A percentile compares a stretch with the other conserved stretches of the same genome.
Evolutionary conservation across 805 yeast genomes (phyloP).

Genomic region (Yarrowia sp.): DNA sequence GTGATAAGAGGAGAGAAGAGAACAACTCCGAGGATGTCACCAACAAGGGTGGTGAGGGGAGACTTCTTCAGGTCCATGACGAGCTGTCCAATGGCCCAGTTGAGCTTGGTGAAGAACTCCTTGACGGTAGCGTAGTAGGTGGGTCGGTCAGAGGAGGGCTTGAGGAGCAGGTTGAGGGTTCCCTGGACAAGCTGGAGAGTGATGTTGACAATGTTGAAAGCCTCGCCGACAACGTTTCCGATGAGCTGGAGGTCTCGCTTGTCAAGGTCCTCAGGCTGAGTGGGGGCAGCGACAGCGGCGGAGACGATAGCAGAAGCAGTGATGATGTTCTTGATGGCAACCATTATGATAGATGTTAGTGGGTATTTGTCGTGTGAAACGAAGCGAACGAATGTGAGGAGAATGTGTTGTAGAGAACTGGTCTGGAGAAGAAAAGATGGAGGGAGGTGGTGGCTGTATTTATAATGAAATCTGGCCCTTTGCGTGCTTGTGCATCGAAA

Average conservation of each 20-base stretch:
- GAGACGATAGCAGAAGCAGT: constrained; percentile 25
- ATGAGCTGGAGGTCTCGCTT: constrained; percentile 26
- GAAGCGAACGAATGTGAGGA: constrained; percentile 19
- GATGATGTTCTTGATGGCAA: constrained; percentile 21
- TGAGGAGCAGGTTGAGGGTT: constrained; percentile 23
- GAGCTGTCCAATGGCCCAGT: constrained; percentile 24
- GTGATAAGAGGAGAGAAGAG: constrained; percentile 26
- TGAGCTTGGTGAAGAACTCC: constrained; percentile 25
- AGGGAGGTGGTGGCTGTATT: constrained; percentile 12
- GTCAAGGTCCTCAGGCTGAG: constrained; percentile 25
- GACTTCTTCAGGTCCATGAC: constrained; percentile 26
- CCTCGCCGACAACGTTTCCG: constrained; percentile 19
- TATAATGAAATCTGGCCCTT: constrained; percentile 3
- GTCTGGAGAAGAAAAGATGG: constrained; percentile 12
- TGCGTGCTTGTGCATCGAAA: background rate
- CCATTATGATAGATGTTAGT: constrained; percentile 25
- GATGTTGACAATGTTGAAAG: constrained; percentile 25
- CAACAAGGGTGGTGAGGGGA: constrained; percentile 26
- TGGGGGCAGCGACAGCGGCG: constrained; percentile 26
- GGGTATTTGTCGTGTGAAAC: constrained; percentile 26
- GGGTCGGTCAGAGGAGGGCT: constrained; percentile 25
- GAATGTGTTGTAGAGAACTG: constrained; percentile 26
- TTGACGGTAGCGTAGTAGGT: constrained; percentile 25
- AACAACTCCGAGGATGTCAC: constrained; percentile 25
- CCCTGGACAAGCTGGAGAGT: constrained; percentile 26